Evolutionary conservation across 2,329 filamentous ascomycete species (phyloP), one percentile per base, ranked within the genome.

Genomic region (Colletotrichum zoysiae): DNA sequence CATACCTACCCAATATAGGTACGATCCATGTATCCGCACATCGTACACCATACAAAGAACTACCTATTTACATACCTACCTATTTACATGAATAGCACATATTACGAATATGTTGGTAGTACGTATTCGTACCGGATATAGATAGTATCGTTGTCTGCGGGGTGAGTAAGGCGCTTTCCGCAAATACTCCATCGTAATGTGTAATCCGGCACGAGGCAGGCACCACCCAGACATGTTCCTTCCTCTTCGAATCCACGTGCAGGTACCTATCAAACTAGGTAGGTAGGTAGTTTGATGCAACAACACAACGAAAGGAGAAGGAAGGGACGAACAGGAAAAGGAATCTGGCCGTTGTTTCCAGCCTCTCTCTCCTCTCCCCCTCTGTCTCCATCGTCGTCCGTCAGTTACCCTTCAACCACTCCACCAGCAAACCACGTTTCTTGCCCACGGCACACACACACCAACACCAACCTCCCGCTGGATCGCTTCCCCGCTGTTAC

Each of bases 281-380:
- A n/a, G n/a, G n/a, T n/a, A n/a, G n/a, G n/a, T n/a, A n/a, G 16
- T 0, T 9, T 7, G 7, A 48, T 48, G 44, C 44, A 11, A 48
- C 20, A n/a, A 61, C 40, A 48, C 44, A n/a, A 56, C 40, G 2
- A 60, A 42, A 51, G 7, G 38, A 30, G 30, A 18, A 7, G 8
- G 20, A 33, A 35, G 12, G 12, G 7, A 14, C 5, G 8, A 59
- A 20, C 6, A 6, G 2, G 23, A 18, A 33, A 20, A 38, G 14
- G 18, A 35, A 44, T 26, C 58, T 46, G 20, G n/a, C 12, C 51
- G 65, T 68, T 58, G 59, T 51, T 59, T 71, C 68, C 65, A 53
- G 65, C 51, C 23, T 46, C 38, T 38, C 20, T 44, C 26, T n/a
- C n/a, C 42, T 16, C 5, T 16, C 42, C 42, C 42, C 7, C 40